Conservation (phyloP, 2,329 filamentous ascomycete species). For the Stagonosporopsis rhizophila region DNA sequence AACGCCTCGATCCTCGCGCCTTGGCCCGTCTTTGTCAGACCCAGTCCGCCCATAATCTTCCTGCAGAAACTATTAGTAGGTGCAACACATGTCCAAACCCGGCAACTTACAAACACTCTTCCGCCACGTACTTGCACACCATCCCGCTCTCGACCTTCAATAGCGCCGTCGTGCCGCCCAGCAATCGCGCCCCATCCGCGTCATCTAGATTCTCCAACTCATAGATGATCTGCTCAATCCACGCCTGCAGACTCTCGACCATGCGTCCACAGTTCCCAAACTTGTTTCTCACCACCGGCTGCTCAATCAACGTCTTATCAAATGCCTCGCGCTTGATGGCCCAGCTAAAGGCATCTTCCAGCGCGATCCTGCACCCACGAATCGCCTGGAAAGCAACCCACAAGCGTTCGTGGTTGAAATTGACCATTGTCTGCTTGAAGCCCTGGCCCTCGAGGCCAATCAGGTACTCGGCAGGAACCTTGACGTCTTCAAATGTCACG, state of each 20-base stretch:
- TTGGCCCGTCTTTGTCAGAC: conserved; percentile 37
- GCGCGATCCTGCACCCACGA: conserved; percentile 35
- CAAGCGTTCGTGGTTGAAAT: conserved; percentile 46
- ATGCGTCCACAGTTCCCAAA: conserved; percentile 41
- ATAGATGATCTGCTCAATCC: conserved; percentile 41
- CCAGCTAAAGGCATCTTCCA: conserved; percentile 41
- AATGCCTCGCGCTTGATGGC: conserved; percentile 43
- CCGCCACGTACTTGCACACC: conserved; percentile 37
- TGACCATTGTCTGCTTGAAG: conserved; percentile 43
- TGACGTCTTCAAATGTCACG: conserved; percentile 44
- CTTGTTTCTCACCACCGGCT: conserved; percentile 44
- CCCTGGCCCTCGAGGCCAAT: conserved; percentile 40
- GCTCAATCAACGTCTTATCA: conserved; percentile 41
- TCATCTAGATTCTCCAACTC: conserved; percentile 32
- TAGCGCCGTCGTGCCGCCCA: conserved; percentile 36
- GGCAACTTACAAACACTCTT: conserved; percentile 35
- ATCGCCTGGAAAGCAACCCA: conserved; percentile 43
- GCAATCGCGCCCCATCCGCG: conserved; percentile 27
- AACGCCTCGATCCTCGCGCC: conserved; percentile 39
- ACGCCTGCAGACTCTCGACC: conserved; percentile 38
- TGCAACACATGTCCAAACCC: background rate
- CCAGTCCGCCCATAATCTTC: conserved; percentile 21
- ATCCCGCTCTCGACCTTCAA: conserved; percentile 36
- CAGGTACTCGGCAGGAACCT: conserved; percentile 38
- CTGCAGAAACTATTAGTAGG: background rate